These are phyloP conservation scores for Bacidia gigantensis DNA, from an alignment of 495 filamentous ascomycete species.

Conservation along the genomic window DNA sequence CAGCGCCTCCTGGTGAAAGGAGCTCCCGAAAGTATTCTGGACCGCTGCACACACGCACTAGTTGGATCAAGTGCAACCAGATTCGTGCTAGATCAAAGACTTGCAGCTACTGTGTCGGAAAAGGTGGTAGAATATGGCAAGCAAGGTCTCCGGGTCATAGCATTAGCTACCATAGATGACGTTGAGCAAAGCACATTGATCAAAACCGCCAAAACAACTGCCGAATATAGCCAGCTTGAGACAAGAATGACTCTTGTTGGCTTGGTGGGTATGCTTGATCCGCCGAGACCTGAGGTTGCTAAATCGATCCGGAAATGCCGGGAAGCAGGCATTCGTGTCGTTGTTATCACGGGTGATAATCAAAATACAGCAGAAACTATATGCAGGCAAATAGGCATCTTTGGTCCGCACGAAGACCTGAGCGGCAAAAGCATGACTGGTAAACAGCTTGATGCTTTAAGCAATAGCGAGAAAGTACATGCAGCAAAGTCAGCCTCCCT, in stretches of 20 bases:
- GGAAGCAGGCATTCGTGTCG: slow-evolving; percentile 86
- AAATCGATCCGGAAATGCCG: slow-evolving; percentile 77
- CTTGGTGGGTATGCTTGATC: slow-evolving; percentile 93
- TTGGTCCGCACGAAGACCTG: slow-evolving; percentile 68
- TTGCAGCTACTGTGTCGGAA: slow-evolving; percentile 51
- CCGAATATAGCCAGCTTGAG: slow-evolving; percentile 76
- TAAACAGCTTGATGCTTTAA: slow-evolving; percentile 81
- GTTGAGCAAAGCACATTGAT: slow-evolving; percentile 55
- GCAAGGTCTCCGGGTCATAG: slow-evolving; percentile 86
- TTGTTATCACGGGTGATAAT: slow-evolving; percentile 98
- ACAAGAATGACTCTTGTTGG: slow-evolving; percentile 88
- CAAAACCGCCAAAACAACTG: slow-evolving; percentile 60
- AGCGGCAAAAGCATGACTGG: slow-evolving; percentile 90
- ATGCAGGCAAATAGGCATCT: slow-evolving; percentile 92
- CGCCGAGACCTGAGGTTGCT: slow-evolving; percentile 86
- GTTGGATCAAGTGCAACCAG: slow-evolving; percentile 62
- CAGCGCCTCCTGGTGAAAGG: slow-evolving; percentile 91
- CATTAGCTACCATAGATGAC: slow-evolving; percentile 67
- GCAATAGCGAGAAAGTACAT: slow-evolving; percentile 60
- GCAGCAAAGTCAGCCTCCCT: slow-evolving; percentile 77
- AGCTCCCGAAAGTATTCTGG: slow-evolving; percentile 85
- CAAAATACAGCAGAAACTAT: slow-evolving; percentile 95
- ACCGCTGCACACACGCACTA: slow-evolving; percentile 71
- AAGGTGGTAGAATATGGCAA: slow-evolving; percentile 85
- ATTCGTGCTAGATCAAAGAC: slow-evolving; percentile 51